phyloP scores from a whole-genome alignment of 345 rosid species.

The Eucalyptus sp. region DNA sequence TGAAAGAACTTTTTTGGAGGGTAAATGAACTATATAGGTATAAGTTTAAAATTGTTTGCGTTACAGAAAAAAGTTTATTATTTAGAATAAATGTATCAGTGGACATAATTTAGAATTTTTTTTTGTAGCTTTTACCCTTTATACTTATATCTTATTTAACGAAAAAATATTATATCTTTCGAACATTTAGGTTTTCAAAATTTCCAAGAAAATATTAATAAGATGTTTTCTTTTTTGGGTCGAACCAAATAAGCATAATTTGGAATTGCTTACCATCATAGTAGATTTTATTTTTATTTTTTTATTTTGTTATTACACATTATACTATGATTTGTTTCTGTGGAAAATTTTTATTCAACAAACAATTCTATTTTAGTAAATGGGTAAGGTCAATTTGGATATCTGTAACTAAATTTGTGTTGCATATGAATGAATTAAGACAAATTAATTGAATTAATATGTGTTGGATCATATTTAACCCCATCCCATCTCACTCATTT shows the following conservation, averaged over 20 bases:
- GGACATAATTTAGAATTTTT: neutral
- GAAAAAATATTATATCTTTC: neutral
- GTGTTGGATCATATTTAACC: neutral
- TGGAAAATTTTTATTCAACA: neutral
- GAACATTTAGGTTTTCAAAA: neutral
- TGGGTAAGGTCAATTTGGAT: too few relatives aligned
- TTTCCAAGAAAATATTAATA: neutral
- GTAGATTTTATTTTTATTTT: neutral
- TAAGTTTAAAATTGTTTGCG: too few relatives aligned
- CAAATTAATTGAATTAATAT: fast-evolving
- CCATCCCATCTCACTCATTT: fast-evolving
- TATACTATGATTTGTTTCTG: neutral
- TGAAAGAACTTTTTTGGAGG: neutral
- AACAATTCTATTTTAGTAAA: neutral
- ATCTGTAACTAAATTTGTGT: neutral
- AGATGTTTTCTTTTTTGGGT: neutral
- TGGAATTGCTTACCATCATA: neutral
- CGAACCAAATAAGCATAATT: neutral
- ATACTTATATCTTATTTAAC: neutral
- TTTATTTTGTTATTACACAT: neutral
- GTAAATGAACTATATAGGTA: too few relatives aligned
- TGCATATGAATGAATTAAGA: fast-evolving
- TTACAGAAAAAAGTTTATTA: too few relatives aligned
- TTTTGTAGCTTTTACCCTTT: neutral
- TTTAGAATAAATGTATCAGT: too few relatives aligned